phyloP scores from a whole-genome alignment of 2,329 filamentous ascomycete genomes.

The Diaporthe amygdali region DNA sequence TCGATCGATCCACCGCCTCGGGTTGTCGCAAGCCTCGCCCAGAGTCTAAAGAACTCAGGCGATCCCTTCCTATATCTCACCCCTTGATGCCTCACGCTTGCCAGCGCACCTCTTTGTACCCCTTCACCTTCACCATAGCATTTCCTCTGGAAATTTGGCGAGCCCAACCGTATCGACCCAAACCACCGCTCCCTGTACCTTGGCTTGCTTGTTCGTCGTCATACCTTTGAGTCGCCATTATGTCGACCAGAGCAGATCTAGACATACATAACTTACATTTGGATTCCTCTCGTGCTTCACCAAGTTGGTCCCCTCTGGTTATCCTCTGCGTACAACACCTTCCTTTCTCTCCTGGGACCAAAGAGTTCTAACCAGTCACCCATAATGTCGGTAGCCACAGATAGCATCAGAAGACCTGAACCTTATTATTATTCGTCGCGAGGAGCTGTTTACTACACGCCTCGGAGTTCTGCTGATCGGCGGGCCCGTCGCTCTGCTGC shows the following conservation, averaged over 20 bases:
- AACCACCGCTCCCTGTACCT: constrained; percentile 14
- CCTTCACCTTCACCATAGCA: background rate
- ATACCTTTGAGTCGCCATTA: constrained; percentile 19
- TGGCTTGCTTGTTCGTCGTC: background rate
- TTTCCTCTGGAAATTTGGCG: background rate
- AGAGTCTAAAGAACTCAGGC: constrained; percentile 6
- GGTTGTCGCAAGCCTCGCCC: constrained; percentile 1
- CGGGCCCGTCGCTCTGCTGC: constrained; percentile 27
- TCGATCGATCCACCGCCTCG: constrained; percentile 13
- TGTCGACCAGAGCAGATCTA: constrained; percentile 19
- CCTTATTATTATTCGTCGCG: constrained; percentile 26
- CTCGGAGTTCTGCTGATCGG: constrained; percentile 28
- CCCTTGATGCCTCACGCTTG: constrained; percentile 18
- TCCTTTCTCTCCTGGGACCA: background rate
- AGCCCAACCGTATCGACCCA: constrained; percentile 10
- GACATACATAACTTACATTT: constrained; percentile 4
- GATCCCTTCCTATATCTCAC: background rate
- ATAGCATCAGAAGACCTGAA: constrained; percentile 14
- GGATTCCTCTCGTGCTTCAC: constrained; percentile 3
- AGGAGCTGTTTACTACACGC: constrained; percentile 27
- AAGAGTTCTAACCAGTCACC: background rate
- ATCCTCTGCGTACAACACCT: background rate
- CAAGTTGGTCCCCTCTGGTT: constrained; percentile 20
- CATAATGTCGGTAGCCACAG: constrained; percentile 17
- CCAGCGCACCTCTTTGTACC: constrained; percentile 6